Conservation (phyloP, 768 basidiomycete genomes). For the Cystofilobasidium macerans region DNA sequence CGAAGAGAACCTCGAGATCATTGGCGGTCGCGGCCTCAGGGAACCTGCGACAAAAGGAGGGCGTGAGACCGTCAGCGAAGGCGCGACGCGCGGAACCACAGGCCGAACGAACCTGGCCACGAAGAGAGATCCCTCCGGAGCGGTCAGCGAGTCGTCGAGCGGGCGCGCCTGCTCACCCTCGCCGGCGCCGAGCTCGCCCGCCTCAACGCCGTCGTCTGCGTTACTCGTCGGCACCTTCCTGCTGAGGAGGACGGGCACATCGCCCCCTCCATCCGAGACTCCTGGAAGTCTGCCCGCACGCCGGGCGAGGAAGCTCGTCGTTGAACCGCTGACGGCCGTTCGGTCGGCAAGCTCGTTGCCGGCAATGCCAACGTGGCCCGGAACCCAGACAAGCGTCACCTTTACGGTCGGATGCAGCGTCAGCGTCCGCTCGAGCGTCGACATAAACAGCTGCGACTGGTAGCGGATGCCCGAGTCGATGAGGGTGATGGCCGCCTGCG, state of each 20-base stretch:
- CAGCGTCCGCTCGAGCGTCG: slow-evolving; percentile 32
- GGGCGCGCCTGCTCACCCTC: slow-evolving; percentile 11
- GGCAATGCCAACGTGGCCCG: slow-evolving; percentile 32
- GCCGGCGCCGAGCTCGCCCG: slow-evolving; percentile 9
- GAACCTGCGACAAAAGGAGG: slow-evolving; percentile 29
- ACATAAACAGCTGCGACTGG: slow-evolving; percentile 32
- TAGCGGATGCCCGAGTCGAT: slow-evolving; percentile 34
- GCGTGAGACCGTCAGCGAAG: neutral
- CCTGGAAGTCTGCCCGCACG: slow-evolving; percentile 15
- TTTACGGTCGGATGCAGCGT: slow-evolving; percentile 32
- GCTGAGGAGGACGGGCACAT: slow-evolving; percentile 19
- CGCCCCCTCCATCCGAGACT: slow-evolving; percentile 5
- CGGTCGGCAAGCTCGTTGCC: slow-evolving; percentile 36
- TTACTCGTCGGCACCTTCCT: slow-evolving; percentile 11
- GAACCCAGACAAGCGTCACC: slow-evolving; percentile 37
- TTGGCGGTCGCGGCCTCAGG: slow-evolving; percentile 33
- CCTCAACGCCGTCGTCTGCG: neutral
- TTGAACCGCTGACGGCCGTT: slow-evolving; percentile 34
- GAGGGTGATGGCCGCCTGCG: slow-evolving; percentile 34
- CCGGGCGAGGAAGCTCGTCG: slow-evolving; percentile 32
- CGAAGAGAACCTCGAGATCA: slow-evolving; percentile 36
- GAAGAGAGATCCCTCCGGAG: slow-evolving; percentile 32
- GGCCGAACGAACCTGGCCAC: slow-evolving; percentile 32
- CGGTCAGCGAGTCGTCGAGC: slow-evolving; percentile 28
- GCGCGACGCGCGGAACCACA: neutral